A percentile compares a stretch with the other conserved stretches of the same genome.
These are phyloP conservation scores for Fraxinus excelsior DNA, from an alignment of 257 asterid species.

Conservation along the genomic window DNA sequence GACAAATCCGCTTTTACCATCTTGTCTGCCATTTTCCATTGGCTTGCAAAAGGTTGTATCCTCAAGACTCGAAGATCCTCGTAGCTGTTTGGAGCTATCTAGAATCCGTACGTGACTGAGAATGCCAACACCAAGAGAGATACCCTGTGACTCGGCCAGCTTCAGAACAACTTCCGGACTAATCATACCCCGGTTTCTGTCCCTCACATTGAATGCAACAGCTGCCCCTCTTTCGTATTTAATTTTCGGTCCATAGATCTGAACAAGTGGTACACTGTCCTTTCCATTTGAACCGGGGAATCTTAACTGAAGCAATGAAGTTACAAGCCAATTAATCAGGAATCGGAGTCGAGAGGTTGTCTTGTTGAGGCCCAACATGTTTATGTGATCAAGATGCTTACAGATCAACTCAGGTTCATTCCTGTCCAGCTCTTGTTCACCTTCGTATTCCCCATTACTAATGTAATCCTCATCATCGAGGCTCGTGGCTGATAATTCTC, in stretches of 20 bases:
- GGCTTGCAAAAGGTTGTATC: slow-evolving; percentile 31
- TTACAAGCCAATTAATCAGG: slow-evolving; percentile 38
- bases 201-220: slow-evolving; percentile 35
- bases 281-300: slow-evolving; percentile 26
- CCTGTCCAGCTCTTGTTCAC: slow-evolving; percentile 3
- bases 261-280: slow-evolving; percentile 28
- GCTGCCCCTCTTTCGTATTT: slow-evolving; percentile 42
- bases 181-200: slow-evolving; percentile 11
- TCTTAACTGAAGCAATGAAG: slow-evolving; percentile 38
- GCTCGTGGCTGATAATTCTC: too few relatives aligned
- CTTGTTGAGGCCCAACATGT: slow-evolving; percentile 36
- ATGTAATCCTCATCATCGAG: too few relatives aligned
- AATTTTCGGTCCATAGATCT: slow-evolving; percentile 44
- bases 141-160: too few relatives aligned
- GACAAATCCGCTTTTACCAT: background rate
- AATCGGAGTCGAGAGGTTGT: slow-evolving; percentile 36
- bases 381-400: slow-evolving; percentile 40
- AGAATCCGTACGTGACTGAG: slow-evolving; percentile 32
- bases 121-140: slow-evolving; percentile 37
- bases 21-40: slow-evolving; percentile 14
- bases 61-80: background rate
- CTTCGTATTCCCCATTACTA: too few relatives aligned
- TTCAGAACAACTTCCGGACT: too few relatives aligned
- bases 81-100: slow-evolving; percentile 23
- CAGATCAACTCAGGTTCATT: slow-evolving; percentile 39